These are phyloP conservation scores for Lobulomyces angularis DNA, from an alignment of 192 early-diverging fungal genomes.

Conservation along the genomic window DNA sequence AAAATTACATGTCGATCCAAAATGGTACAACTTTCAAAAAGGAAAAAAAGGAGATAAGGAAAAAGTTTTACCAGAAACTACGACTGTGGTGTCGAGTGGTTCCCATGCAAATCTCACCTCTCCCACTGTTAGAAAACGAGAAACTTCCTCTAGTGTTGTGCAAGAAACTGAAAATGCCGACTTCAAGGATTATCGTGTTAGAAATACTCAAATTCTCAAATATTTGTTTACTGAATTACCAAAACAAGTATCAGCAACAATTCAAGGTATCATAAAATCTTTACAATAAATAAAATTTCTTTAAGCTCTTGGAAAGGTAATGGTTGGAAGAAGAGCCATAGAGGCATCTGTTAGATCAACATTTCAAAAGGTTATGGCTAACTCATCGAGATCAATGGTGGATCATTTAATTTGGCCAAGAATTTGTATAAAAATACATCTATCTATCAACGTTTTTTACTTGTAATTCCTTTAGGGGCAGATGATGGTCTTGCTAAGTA, in stretches of 20 bases:
- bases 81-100: background rate
- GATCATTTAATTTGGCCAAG: too few relatives aligned
- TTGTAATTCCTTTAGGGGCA: background rate
- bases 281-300: too few relatives aligned
- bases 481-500: conserved; percentile 21
- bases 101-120: conserved; percentile 1
- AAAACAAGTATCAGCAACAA: conserved; percentile 41
- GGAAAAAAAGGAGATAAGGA: conserved; percentile 7
- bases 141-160: conserved; percentile 6
- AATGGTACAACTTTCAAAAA: conserved; percentile 69
- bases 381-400: too few relatives aligned
- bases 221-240: conserved; percentile 56
- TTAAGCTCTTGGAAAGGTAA: background rate
- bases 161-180: conserved; percentile 16
- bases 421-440: background rate
- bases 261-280: too few relatives aligned
- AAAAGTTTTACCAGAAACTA: conserved; percentile 1
- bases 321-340: too few relatives aligned
- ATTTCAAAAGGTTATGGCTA: too few relatives aligned
- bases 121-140: conserved; percentile 25
- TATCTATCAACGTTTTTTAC: background rate
- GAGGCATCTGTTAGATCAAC: too few relatives aligned
- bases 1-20: conserved; percentile 41
- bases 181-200: conserved; percentile 43
- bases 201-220: conserved; percentile 54